These are phyloP conservation scores for Candida insectalens DNA, from an alignment of 805 yeast species.

Conservation along the genomic window DNA sequence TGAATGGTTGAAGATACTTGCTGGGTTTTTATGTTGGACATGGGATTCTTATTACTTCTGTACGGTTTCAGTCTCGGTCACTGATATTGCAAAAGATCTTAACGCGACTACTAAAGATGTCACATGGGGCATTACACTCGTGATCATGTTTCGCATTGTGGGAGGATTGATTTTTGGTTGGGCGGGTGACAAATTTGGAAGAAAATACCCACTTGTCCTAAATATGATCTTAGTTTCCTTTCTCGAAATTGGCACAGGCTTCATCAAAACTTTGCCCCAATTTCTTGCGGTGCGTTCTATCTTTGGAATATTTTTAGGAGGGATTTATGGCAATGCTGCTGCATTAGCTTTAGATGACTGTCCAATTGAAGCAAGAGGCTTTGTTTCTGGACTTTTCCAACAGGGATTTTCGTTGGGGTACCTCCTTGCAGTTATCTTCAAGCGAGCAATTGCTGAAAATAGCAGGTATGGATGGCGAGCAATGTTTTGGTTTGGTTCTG, in stretches of 20 bases:
- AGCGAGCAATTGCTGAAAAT: conserved; percentile 50
- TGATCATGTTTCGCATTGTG: conserved; percentile 57
- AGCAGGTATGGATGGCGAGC: conserved; percentile 52
- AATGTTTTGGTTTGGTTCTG: conserved; percentile 62
- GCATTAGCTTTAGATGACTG: conserved; percentile 46
- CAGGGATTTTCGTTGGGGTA: conserved; percentile 75
- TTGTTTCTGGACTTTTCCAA: conserved; percentile 61
- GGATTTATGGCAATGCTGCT: conserved; percentile 44
- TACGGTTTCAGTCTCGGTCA: conserved; percentile 42
- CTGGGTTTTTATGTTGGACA: conserved; percentile 52
- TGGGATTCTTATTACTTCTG: conserved; percentile 63
- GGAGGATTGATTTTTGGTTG: conserved; percentile 57
- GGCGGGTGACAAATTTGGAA: conserved; percentile 49
- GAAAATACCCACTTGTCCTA: conserved; percentile 46
- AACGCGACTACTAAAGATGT: conserved; percentile 37
- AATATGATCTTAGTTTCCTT: conserved; percentile 37
- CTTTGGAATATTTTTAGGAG: conserved; percentile 54
- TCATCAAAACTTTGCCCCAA: conserved; percentile 43
- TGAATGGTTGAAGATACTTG: conserved; percentile 47
- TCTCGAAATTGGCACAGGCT: conserved; percentile 56
- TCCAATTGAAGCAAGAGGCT: conserved; percentile 44
- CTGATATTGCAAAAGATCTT: conserved; percentile 36
- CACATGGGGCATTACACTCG: conserved; percentile 61
- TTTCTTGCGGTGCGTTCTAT: conserved; percentile 54
- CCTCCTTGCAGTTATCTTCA: conserved; percentile 53